These are phyloP conservation scores for Nigrospora osmanthi DNA, from an alignment of 2,329 filamentous ascomycete genomes.

Conservation along the genomic window DNA sequence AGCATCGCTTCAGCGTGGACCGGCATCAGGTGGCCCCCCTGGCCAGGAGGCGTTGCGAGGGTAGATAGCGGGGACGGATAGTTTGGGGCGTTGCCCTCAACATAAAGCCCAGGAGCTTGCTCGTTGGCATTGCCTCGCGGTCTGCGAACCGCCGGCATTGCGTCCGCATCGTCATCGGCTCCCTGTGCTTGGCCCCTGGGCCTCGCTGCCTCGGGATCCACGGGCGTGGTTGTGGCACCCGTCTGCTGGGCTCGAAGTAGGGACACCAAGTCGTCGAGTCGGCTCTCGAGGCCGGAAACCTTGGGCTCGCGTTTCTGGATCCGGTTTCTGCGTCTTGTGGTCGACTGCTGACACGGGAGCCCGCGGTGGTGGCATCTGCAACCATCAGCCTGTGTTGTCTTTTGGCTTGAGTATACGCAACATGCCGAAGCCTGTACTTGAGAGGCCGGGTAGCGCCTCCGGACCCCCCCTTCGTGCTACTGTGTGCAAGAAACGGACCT, in stretches of 20 bases:
- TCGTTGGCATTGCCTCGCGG: background rate
- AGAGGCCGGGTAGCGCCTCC: too few relatives aligned
- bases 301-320: too few relatives aligned
- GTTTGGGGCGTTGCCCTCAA: too few relatives aligned
- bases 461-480: too few relatives aligned
- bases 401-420: too few relatives aligned
- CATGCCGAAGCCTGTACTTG: background rate
- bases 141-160: background rate
- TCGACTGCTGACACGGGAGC: background rate
- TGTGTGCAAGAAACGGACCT: background rate
- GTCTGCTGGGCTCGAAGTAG: background rate
- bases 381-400: background rate
- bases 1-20: background rate
- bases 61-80: background rate
- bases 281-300: background rate
- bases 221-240: background rate
- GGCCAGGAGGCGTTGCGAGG: background rate
- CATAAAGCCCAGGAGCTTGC: too few relatives aligned
- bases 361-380: background rate
- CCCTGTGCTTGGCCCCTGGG: background rate
- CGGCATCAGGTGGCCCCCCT: too few relatives aligned
- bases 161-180: background rate
- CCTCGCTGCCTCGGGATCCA: background rate
- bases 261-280: background rate
- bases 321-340: background rate